A percentile compares a stretch with the other conserved stretches of the same genome.
Evolutionary conservation across 192 early-diverging fungal species (phyloP).

Genomic region (Coemansia brasiliensis): DNA sequence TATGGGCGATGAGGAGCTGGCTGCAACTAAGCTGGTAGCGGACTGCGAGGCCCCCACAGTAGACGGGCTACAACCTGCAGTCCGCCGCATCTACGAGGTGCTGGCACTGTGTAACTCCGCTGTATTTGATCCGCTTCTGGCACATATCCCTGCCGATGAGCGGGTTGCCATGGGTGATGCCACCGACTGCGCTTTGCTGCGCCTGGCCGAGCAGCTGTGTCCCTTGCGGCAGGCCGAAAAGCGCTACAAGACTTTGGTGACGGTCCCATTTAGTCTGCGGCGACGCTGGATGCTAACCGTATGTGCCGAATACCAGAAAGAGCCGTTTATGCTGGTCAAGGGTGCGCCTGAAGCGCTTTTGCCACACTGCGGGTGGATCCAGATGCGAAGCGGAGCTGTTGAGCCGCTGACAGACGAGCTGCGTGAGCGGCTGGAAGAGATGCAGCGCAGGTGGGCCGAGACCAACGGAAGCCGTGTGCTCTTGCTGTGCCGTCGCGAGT

Average conservation of each 20-base stretch:
- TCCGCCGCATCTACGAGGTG: constrained; percentile 43
- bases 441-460: constrained; percentile 58
- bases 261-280: constrained; percentile 74
- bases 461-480: constrained; percentile 60
- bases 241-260: constrained; percentile 26
- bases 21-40: not conserved
- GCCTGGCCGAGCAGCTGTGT: constrained; percentile 57
- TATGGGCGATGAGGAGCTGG: constrained; percentile 10
- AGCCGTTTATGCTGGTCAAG: constrained; percentile 63
- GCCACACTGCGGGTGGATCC: constrained; percentile 49
- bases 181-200: constrained; percentile 81
- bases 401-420: constrained; percentile 37
- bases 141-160: constrained; percentile 56
- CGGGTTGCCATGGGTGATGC: constrained; percentile 76
- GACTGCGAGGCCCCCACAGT: constrained; percentile 3
- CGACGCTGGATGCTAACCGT: constrained; percentile 68
- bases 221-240: constrained; percentile 2
- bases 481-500: constrained; percentile 47
- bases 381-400: constrained; percentile 43
- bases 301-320: not conserved
- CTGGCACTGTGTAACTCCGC: constrained; percentile 70
- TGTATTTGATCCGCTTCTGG: constrained; percentile 57
- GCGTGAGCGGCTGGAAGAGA: constrained; percentile 24
- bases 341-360: constrained; percentile 79
- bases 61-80: constrained; percentile 4